These are phyloP conservation scores for Seiridium unicorne DNA, from an alignment of 2,329 filamentous ascomycete species.

Conservation along the genomic window DNA sequence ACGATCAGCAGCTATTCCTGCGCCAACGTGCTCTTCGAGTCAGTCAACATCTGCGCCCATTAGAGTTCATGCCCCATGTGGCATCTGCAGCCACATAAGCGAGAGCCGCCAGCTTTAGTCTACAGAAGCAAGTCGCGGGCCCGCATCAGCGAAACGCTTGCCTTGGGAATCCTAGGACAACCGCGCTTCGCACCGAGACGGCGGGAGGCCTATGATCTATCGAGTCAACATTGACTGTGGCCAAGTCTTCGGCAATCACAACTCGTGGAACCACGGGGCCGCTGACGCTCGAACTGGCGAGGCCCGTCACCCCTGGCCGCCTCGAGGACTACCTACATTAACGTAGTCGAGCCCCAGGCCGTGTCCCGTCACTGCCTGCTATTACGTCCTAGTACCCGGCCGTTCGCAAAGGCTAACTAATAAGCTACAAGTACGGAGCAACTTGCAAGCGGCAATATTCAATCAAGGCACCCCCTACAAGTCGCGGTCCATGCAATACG, in stretches of 20 bases:
- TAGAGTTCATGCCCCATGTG: constrained; percentile 3
- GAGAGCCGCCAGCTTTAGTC: not conserved
- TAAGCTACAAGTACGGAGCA: not conserved
- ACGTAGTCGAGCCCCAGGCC: not conserved
- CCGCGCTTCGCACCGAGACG: not conserved
- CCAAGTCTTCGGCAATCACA: not conserved
- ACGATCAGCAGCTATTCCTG: not conserved
- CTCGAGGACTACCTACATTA: no score
- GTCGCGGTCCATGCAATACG: not conserved
- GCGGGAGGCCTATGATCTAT: not conserved
- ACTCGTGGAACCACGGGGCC: not conserved
- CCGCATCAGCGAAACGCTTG: not conserved
- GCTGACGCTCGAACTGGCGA: no score
- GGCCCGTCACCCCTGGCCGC: no score
- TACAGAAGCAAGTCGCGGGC: not conserved
- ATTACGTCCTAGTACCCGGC: not conserved
- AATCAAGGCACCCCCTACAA: constrained; percentile 1
- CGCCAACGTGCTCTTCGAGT: not conserved
- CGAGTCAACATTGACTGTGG: not conserved
- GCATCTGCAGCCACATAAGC: constrained; percentile 1
- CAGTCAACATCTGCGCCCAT: not conserved
- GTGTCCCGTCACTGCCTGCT: not conserved
- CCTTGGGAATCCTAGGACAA: not conserved
- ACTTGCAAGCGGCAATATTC: not conserved
- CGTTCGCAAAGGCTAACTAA: not conserved